A percentile compares a stretch with the other conserved stretches of the same genome.
phyloP scores from a whole-genome alignment of 2,329 filamentous ascomycete species.

The Penicillium polonicum region DNA sequence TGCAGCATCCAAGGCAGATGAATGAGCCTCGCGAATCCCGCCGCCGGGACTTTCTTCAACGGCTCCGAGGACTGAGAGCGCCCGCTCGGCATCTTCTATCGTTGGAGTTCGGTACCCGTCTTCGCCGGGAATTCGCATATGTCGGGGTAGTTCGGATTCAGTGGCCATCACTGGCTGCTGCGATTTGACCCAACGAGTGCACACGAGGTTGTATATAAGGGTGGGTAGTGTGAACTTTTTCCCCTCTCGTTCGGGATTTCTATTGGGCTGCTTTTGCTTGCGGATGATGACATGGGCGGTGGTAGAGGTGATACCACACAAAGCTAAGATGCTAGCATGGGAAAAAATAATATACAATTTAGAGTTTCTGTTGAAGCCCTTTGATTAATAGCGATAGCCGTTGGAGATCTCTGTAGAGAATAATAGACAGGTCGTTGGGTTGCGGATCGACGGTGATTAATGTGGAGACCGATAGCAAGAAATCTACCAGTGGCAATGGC shows the following conservation, averaged over 20 bases:
- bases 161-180: slow-evolving; percentile 19
- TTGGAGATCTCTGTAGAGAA: neutral
- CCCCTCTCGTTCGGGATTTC: neutral
- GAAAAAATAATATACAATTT: neutral
- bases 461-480: slow-evolving; percentile 4
- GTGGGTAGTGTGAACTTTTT: no score
- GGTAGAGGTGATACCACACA: neutral
- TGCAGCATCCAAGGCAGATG: slow-evolving; percentile 30
- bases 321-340: neutral
- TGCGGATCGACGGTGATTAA: slow-evolving; percentile 1
- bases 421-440: neutral
- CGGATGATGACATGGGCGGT: neutral
- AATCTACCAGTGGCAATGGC: neutral
- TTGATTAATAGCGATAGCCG: neutral
- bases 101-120: slow-evolving; percentile 48
- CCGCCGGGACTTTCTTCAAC: slow-evolving; percentile 12
- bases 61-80: slow-evolving; percentile 14
- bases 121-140: slow-evolving; percentile 40
- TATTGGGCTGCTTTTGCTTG: neutral
- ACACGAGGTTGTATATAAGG: neutral
- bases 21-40: slow-evolving; percentile 26
- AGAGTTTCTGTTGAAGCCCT: neutral
- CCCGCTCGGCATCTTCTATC: slow-evolving; percentile 43
- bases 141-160: slow-evolving; percentile 29
- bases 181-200: no score